A percentile compares a stretch with the other conserved stretches of the same genome.
Conservation (phyloP, 139 green algal genomes). For the Micractinium conductrix region DNA sequence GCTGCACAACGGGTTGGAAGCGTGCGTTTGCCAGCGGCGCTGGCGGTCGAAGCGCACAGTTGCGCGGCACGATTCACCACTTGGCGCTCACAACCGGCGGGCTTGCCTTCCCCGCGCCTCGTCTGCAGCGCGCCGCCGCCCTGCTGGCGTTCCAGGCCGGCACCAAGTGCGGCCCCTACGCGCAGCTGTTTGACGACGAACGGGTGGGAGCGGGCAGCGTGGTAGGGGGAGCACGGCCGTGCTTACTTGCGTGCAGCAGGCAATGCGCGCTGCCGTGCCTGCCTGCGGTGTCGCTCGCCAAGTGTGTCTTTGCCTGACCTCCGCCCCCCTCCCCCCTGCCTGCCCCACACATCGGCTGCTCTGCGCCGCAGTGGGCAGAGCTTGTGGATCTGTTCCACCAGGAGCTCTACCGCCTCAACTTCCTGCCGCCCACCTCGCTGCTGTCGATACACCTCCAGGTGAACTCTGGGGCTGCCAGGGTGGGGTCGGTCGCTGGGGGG, state of each 20-base stretch:
- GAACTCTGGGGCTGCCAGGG: slow-evolving; percentile 31
- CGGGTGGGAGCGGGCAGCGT: not conserved
- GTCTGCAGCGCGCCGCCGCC: slow-evolving; percentile 87
- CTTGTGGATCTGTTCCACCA: slow-evolving; percentile 74
- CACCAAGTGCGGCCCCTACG: slow-evolving; percentile 67
- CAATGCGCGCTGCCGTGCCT: not conserved
- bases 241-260: not conserved
- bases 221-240: not conserved
- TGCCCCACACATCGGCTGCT: no score
- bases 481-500: not conserved
- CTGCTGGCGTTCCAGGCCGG: slow-evolving; percentile 75
- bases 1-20: no score
- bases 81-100: no score
- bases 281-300: not conserved
- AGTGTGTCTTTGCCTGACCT: no score
- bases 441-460: slow-evolving; percentile 85
- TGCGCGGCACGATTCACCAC: no score
- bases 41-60: no score
- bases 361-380: slow-evolving; percentile 59
- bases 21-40: no score
- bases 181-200: slow-evolving; percentile 51
- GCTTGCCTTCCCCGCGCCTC: no score
- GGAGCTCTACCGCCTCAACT: slow-evolving; percentile 86
- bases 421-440: slow-evolving; percentile 73
- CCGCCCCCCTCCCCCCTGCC: no score